Percentiles rank a stretch among this genome's conserved stretches.
phyloP scores from a whole-genome alignment of 345 rosid genomes.

The Rhizophora apiculata region DNA sequence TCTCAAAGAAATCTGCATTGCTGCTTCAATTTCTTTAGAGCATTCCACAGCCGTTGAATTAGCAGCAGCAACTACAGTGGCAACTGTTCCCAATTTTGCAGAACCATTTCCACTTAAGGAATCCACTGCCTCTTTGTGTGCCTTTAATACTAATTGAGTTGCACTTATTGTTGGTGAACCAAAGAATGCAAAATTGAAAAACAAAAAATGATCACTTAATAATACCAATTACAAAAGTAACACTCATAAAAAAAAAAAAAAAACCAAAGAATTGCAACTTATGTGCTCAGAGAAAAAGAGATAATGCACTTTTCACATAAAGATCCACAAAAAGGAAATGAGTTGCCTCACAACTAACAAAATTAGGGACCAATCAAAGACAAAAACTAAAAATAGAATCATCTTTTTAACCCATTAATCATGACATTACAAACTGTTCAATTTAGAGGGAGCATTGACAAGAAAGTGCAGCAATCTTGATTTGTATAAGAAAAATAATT shows the following conservation, averaged over 20 bases:
- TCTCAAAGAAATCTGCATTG: constrained; percentile 97
- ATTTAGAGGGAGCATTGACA: no score
- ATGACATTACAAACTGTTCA: no score
- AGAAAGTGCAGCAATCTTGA: not conserved
- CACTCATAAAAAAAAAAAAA: not conserved
- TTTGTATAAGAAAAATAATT: not conserved
- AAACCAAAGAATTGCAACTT: not conserved
- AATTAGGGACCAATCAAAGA: not conserved
- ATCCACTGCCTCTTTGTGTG: constrained; percentile 94
- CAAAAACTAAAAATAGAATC: not conserved
- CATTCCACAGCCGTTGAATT: constrained; percentile 93
- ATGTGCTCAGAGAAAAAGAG: not conserved
- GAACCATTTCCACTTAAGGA: constrained; percentile 90
- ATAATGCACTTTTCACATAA: not conserved
- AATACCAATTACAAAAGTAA: not conserved
- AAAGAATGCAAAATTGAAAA: not conserved
- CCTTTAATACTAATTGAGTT: constrained; percentile 85
- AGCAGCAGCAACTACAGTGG: constrained; percentile 95
- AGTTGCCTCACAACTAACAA: not conserved
- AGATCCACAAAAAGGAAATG: not conserved
- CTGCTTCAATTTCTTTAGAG: constrained; percentile 95
- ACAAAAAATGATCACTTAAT: not conserved
- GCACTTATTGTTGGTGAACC: constrained; percentile 50
- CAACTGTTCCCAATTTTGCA: constrained; percentile 84
- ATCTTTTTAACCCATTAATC: no score